Percentiles rank a stretch among this genome's conserved stretches.
phyloP scores from a whole-genome alignment of 257 asterid genomes.

The Fraxinus excelsior region DNA sequence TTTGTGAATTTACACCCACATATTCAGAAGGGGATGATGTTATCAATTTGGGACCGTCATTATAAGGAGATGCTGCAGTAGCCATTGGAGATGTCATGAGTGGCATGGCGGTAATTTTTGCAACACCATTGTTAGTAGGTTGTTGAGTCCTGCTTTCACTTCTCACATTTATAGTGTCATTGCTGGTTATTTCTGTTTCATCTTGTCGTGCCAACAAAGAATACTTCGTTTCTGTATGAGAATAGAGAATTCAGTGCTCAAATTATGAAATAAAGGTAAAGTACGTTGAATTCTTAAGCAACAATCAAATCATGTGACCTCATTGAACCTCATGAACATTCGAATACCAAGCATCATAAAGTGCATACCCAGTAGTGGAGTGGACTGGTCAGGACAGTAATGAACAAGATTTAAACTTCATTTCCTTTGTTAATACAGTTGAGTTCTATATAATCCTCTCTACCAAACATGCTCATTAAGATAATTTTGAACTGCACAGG shows the following conservation, averaged over 20 bases:
- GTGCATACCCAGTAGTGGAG: no score
- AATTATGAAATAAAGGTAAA: neutral
- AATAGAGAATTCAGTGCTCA: conserved; percentile 22
- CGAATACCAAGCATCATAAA: no score
- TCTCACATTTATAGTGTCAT: conserved; percentile 41
- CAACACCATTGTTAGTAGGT: conserved; percentile 52
- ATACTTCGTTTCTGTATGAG: conserved; percentile 57
- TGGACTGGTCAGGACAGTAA: no score
- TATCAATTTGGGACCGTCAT: conserved; percentile 33
- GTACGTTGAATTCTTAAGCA: neutral
- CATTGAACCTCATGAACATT: no score
- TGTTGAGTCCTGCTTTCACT: conserved; percentile 45
- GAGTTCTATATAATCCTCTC: neutral
- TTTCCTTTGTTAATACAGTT: neutral
- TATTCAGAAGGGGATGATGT: conserved; percentile 43
- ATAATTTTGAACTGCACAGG: neutral
- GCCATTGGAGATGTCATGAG: conserved; percentile 11
- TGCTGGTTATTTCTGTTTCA: conserved; percentile 39
- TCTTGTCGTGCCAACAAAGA: conserved; percentile 59
- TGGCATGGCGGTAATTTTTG: conserved; percentile 28
- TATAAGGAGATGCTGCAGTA: conserved; percentile 21
- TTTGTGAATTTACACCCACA: conserved; percentile 54
- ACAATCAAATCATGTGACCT: neutral
- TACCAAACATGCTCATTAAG: neutral
- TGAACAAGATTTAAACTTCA: neutral